These are phyloP conservation scores for Vitis hybrid DNA, from an alignment of 177 flowering plant genomes.

Conservation along the genomic window DNA sequence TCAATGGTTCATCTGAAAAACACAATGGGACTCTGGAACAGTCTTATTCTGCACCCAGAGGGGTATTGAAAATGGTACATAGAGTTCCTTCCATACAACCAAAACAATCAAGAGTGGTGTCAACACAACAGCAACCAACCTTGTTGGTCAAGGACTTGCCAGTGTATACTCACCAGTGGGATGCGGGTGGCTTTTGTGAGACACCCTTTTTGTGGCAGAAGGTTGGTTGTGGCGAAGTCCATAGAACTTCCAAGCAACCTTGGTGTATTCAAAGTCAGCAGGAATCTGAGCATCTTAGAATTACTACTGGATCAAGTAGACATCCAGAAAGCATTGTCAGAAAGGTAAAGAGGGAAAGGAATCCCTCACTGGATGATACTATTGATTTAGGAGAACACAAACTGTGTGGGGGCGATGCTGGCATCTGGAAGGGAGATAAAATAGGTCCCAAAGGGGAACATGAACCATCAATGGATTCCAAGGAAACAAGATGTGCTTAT, in stretches of 20 bases:
- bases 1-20: not conserved
- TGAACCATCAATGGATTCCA: slow-evolving; percentile 7
- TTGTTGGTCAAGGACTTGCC: slow-evolving; percentile 14
- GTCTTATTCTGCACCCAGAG: slow-evolving; percentile 23
- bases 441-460: slow-evolving; percentile 10
- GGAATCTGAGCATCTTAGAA: slow-evolving; percentile 8
- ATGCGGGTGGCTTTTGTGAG: slow-evolving; percentile 9
- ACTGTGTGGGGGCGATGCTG: slow-evolving; percentile 8
- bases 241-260: slow-evolving; percentile 15
- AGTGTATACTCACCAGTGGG: slow-evolving; percentile 2
- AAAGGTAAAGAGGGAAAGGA: slow-evolving; percentile 14
- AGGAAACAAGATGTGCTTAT: slow-evolving; percentile 3
- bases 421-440: not conserved
- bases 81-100: slow-evolving; percentile 20
- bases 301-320: slow-evolving; percentile 9
- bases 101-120: slow-evolving; percentile 11
- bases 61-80: slow-evolving; percentile 37
- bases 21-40: not conserved
- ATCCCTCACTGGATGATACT: slow-evolving; percentile 12
- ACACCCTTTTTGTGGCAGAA: slow-evolving; percentile 17
- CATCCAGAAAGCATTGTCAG: slow-evolving; percentile 9
- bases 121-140: not conserved
- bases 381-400: slow-evolving; percentile 13
- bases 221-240: slow-evolving; percentile 13
- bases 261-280: slow-evolving; percentile 17